Evolutionary conservation across 164 flowering plant genomes (phyloP).

Genomic region (Nymphaea thermarum): DNA sequence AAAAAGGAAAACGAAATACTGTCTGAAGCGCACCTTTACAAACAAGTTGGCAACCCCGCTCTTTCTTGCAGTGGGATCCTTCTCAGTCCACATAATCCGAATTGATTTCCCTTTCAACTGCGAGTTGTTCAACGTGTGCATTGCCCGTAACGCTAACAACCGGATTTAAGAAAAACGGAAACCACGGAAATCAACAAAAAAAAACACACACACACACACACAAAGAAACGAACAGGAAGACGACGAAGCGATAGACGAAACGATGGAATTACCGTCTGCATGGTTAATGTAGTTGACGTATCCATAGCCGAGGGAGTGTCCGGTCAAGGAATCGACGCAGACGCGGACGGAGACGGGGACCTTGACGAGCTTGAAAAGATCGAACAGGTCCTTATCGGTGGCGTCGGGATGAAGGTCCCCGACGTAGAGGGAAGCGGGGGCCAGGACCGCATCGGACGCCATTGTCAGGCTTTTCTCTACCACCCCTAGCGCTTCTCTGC

Average conservation of each 20-base stretch:
- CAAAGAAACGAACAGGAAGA: not conserved
- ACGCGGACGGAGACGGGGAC: slow-evolving; percentile 58
- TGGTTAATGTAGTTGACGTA: slow-evolving; percentile 57
- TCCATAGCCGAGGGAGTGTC: slow-evolving; percentile 70
- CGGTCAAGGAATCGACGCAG: slow-evolving; percentile 51
- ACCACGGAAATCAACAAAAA: not conserved
- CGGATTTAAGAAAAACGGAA: not conserved
- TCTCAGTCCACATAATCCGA: slow-evolving; percentile 54
- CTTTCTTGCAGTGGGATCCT: slow-evolving; percentile 68
- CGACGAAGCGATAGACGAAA: not conserved
- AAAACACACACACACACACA: not conserved
- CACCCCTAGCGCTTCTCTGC: not conserved
- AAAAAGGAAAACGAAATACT: no score
- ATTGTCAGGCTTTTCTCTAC: slow-evolving; percentile 4
- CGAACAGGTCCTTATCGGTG: slow-evolving; percentile 37
- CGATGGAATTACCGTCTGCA: slow-evolving; percentile 35
- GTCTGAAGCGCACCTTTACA: slow-evolving; percentile 47
- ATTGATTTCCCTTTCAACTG: slow-evolving; percentile 50
- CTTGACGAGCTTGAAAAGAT: slow-evolving; percentile 35
- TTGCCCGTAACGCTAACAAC: slow-evolving; percentile 45
- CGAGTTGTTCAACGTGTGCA: slow-evolving; percentile 49
- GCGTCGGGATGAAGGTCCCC: slow-evolving; percentile 73
- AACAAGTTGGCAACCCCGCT: slow-evolving; percentile 79
- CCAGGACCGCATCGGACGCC: slow-evolving; percentile 24
- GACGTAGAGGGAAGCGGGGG: slow-evolving; percentile 58